Evolutionary conservation across 805 yeast genomes (phyloP), one percentile per base, ranked within the genome.

Genomic region (Novakomyces olei): DNA sequence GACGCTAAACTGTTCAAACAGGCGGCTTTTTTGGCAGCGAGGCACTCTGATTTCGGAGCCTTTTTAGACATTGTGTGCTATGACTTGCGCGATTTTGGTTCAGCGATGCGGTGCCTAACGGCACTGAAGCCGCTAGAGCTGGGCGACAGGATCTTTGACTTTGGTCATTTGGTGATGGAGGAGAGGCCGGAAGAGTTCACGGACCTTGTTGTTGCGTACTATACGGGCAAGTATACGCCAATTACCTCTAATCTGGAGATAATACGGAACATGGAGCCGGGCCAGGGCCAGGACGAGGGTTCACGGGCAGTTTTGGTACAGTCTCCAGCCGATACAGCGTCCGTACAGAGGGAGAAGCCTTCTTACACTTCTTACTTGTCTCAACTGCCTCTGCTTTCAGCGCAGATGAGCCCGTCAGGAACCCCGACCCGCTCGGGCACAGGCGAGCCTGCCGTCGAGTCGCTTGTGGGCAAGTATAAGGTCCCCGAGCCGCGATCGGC

Each of bases 191-290:
- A 75, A 36, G 80, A 74, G 35, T 75, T 92, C 0, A 81, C 93
- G 1, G 72, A 72, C 19, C 52, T 88, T 24, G 57, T 85, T 36
- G 81, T 88, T 32, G 74, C 76, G 19, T 75, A 85, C 0, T 88
- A 85, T 47, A 85, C 96, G 0, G 95, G 95, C 0, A 69, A 67
- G 34, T 85, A 73, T 48, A 56, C 53, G 19, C 74, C 80, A 3
- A 22, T n/a, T n/a, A n/a, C n/a, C n/a, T n/a, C n/a, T n/a, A n/a
- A n/a, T n/a, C n/a, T n/a, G n/a, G n/a, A n/a, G n/a, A n/a, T n/a
- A n/a, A n/a, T 7, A 15, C 14, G 24, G 16, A 22, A 5, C 24
- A 18, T 7, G 19, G 16, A 5, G 25, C 33, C 34, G n/a, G n/a
- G n/a, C n/a, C n/a, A n/a, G n/a, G n/a, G n/a, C n/a, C n/a, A n/a